Conservation (phyloP, 441 rosid species). For the Erodium texanum region DNA sequence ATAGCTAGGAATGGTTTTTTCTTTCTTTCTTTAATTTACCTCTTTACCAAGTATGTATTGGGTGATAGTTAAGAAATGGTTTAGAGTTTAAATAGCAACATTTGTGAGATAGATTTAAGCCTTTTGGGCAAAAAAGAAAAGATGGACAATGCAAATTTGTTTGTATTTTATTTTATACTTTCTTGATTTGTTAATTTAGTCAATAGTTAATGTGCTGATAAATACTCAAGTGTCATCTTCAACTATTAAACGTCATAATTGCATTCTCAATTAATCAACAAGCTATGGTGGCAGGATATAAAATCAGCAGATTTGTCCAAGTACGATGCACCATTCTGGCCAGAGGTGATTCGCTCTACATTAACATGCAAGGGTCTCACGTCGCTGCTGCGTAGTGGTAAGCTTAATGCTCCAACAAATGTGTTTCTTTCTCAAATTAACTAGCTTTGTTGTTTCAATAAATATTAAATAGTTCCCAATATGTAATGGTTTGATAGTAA, state of each 20-base stretch:
- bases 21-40: too few relatives aligned
- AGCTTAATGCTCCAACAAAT: too few relatives aligned
- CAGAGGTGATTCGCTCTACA: slow-evolving; percentile 70
- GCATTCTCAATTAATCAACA: neutral
- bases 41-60: too few relatives aligned
- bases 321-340: slow-evolving; percentile 87
- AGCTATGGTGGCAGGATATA: slow-evolving; percentile 71
- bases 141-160: neutral
- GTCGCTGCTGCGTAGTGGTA: slow-evolving; percentile 65
- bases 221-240: neutral
- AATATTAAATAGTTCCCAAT: too few relatives aligned
- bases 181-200: neutral
- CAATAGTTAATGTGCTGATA: neutral
- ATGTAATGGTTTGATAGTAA: too few relatives aligned
- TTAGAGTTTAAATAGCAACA: too few relatives aligned
- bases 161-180: too few relatives aligned
- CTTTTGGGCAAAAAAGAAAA: neutral
- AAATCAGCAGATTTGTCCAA: slow-evolving; percentile 73
- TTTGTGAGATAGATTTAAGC: too few relatives aligned
- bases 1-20: neutral
- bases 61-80: neutral
- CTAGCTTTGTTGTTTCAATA: too few relatives aligned
- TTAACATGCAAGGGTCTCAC: slow-evolving; percentile 70
- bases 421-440: too few relatives aligned
- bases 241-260: neutral